Evolutionary conservation across 1,139 yeast genomes (phyloP), one percentile per base, ranked within the genome.

Genomic region (Pichia sp.): DNA sequence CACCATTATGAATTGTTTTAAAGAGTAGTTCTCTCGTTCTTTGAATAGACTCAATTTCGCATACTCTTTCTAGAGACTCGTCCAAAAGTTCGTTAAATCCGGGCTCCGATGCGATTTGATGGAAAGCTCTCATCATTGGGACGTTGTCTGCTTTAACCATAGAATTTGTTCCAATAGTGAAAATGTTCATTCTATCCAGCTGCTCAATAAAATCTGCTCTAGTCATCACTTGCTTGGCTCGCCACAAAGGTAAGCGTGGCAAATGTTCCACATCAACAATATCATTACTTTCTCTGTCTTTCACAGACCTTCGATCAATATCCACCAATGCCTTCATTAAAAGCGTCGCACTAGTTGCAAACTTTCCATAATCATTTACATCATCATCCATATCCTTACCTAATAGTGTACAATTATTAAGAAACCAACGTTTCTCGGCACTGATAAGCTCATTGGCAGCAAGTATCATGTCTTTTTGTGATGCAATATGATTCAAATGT

Each of bases 101-200:
- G 0, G 85, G 84, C 59, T 77, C 79, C 2, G 76, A 64, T 0
- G 82, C 83, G 41, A 84, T 81, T 54, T 84, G 94, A 46, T 82
- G 77, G 58, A 84, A 84, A 2, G 91, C 94, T 52, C 89, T 72
- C 94, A 84, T 83, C 94, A 84, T 84, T 1, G 93, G 89, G 2
- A 83, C 82, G 3, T 84, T 77, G 58, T 84, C 95, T 0, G 95
- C 91, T 31, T 83, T 65, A 3, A 84, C 95, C 44, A 79, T 68
- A 0, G 88, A 79, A 45, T 73, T 72, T 0, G 86, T 76, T 59
- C 84, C 93, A 42, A 84, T 75, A 1, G 94, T 82, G 59, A 84
- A 84, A 20, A 84, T 75, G 58, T 84, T 84, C 49, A 84, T 62
- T 52, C 81, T 77, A 56, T 84, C 95, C 56, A 81, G 83, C 21